These are phyloP conservation scores for Blastocystis sp. DNA, from an alignment of 352 stramenopile species.

Conservation along the genomic window DNA sequence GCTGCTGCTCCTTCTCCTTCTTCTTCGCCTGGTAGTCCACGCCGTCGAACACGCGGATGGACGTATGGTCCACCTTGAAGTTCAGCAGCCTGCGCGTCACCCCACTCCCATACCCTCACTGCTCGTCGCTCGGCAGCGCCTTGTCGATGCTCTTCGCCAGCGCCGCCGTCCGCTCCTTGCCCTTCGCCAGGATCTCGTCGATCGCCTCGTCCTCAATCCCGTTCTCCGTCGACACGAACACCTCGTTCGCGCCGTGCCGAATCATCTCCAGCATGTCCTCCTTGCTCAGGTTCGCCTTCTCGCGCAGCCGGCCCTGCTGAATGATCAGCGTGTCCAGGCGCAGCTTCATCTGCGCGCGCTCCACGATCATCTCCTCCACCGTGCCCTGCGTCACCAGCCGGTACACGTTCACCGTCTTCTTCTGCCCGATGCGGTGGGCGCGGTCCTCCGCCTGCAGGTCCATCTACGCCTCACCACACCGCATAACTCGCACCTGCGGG, in stretches of 20 bases:
- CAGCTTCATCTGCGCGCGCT: slow-evolving; percentile 84
- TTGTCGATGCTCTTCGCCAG: slow-evolving; percentile 77
- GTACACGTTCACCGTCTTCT: slow-evolving; percentile 85
- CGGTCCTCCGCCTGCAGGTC: slow-evolving; percentile 81
- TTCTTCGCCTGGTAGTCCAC: slow-evolving; percentile 72
- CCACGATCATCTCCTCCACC: slow-evolving; percentile 89
- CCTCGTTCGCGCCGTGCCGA: slow-evolving; percentile 88
- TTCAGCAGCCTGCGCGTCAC: slow-evolving; percentile 36
- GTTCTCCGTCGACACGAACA: slow-evolving; percentile 88
- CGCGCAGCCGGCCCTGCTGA: slow-evolving; percentile 80
- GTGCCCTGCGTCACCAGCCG: slow-evolving; percentile 86
- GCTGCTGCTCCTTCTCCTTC: slow-evolving; percentile 76
- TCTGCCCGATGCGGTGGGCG: slow-evolving; percentile 85
- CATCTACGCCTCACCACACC: slow-evolving; percentile 78
- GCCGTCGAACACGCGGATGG: slow-evolving; percentile 57
- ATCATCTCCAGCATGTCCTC: slow-evolving; percentile 94
- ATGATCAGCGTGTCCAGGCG: slow-evolving; percentile 86
- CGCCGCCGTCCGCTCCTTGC: slow-evolving; percentile 76
- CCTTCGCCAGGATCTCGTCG: slow-evolving; percentile 88
- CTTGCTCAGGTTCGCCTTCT: slow-evolving; percentile 87
- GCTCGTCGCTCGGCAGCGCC: slow-evolving; percentile 73
- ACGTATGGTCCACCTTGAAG: slow-evolving; percentile 66
- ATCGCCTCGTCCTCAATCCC: slow-evolving; percentile 97
- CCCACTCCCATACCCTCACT: background rate
- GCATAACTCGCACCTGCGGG: slow-evolving; percentile 74